Conservation (phyloP, 257 asterid genomes). For the Ehretia macrophylla region DNA sequence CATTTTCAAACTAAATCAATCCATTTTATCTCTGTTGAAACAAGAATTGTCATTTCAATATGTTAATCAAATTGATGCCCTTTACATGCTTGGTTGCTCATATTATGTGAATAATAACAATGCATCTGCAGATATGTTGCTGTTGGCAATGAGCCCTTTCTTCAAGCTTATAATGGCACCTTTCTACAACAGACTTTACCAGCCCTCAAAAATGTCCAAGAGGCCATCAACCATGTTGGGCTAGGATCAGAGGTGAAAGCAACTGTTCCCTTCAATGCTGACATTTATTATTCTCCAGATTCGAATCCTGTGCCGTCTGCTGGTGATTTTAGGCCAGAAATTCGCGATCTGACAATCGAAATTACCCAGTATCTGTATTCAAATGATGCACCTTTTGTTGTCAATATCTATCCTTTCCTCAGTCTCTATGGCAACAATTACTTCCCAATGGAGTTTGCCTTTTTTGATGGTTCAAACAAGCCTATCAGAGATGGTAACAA, state of each 20-base stretch:
- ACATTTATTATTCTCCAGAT: conserved; percentile 74
- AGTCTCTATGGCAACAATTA: conserved; percentile 63
- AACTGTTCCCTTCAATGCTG: conserved; percentile 82
- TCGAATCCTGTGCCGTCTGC: conserved; percentile 86
- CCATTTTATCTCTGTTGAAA: too few relatives aligned
- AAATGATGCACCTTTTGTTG: conserved; percentile 78
- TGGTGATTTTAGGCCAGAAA: conserved; percentile 83
- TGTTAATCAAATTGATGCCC: too few relatives aligned
- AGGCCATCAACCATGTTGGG: conserved; percentile 72
- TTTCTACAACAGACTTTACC: conserved; percentile 61
- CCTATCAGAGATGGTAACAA: conserved; percentile 52
- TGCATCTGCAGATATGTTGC: conserved; percentile 70
- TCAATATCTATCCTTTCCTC: conserved; percentile 84
- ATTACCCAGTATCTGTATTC: conserved; percentile 53
- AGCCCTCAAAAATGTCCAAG: conserved; percentile 70
- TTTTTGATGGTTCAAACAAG: conserved; percentile 60
- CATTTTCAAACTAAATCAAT: too few relatives aligned
- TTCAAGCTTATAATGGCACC: conserved; percentile 64
- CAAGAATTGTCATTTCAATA: too few relatives aligned
- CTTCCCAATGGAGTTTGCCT: conserved; percentile 84
- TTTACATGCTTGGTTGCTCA: too few relatives aligned
- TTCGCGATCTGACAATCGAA: conserved; percentile 64
- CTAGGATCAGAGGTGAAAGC: conserved; percentile 64
- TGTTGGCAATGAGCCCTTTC: conserved; percentile 93
- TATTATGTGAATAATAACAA: not conserved